Evolutionary conservation across 495 filamentous ascomycete genomes (phyloP).

Genomic region (Podospora pseudopauciseta): DNA sequence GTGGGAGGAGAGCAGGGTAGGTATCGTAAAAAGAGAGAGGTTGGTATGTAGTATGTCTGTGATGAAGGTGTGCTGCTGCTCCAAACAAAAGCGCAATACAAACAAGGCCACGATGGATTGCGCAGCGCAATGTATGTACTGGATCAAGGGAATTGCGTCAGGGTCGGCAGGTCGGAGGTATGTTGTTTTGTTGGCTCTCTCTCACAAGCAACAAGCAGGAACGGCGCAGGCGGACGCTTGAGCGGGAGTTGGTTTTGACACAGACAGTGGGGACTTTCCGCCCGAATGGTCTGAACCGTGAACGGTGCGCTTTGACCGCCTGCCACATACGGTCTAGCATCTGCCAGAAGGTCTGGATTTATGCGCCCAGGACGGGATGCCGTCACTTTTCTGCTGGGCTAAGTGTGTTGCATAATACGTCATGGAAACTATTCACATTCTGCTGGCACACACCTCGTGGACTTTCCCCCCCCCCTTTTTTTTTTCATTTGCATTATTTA

Average conservation of each 20-base stretch:
- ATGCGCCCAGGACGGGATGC: slow-evolving; percentile 10
- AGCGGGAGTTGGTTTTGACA: slow-evolving; percentile 19
- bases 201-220: not conserved
- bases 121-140: not conserved
- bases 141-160: not conserved
- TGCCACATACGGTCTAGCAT: not conserved
- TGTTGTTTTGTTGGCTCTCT: not conserved
- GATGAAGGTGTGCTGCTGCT: not conserved
- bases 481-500: too few species aligned
- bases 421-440: slow-evolving; percentile 6
- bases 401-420: slow-evolving; percentile 12
- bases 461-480: too few species aligned
- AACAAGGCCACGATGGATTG: not conserved
- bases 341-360: not conserved
- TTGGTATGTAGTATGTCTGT: not conserved
- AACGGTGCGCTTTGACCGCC: not conserved
- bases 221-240: not conserved
- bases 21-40: not conserved
- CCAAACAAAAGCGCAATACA: not conserved
- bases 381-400: slow-evolving; percentile 13
- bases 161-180: too few species aligned
- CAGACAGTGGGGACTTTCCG: slow-evolving; percentile 10
- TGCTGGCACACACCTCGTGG: too few species aligned
- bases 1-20: too few species aligned
- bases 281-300: not conserved